Evolutionary conservation across 164 flowering plant species (phyloP).

Genomic region (Vitis cinerea): DNA sequence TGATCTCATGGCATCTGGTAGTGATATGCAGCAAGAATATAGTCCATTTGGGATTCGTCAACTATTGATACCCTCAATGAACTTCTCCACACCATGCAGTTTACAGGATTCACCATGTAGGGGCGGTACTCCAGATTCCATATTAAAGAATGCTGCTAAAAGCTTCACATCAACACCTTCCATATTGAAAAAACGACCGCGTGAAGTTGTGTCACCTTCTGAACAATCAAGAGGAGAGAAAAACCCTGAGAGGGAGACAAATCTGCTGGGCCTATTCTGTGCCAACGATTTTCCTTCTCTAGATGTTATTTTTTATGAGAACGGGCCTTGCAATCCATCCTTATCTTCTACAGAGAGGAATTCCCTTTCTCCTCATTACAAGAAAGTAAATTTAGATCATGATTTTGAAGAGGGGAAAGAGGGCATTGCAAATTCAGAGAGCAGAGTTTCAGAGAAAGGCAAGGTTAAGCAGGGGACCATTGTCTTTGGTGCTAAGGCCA

Average conservation of each 20-base stretch:
- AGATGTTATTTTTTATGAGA: conserved; percentile 46
- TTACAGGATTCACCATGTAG: conserved; percentile 81
- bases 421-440: background rate
- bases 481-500: conserved; percentile 17
- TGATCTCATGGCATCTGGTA: conserved; percentile 76
- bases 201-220: conserved; percentile 66
- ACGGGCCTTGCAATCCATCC: background rate
- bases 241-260: conserved; percentile 45
- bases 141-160: conserved; percentile 85
- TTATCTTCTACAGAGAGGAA: conserved; percentile 1
- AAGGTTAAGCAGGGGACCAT: conserved; percentile 3
- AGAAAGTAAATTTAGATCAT: conserved; percentile 30
- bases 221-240: conserved; percentile 70
- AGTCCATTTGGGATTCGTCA: conserved; percentile 98
- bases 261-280: conserved; percentile 22
- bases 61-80: conserved; percentile 70
- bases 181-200: conserved; percentile 80
- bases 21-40: conserved; percentile 76
- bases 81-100: conserved; percentile 67
- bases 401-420: conserved; percentile 11
- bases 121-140: conserved; percentile 67
- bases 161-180: conserved; percentile 80
- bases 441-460: conserved; percentile 6
- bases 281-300: conserved; percentile 49
- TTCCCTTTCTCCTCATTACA: conserved; percentile 15